Percentiles rank a stretch among this genome's conserved stretches.
Conservation (phyloP, 208 protist genomes). For the Crithidia mellificae region DNA sequence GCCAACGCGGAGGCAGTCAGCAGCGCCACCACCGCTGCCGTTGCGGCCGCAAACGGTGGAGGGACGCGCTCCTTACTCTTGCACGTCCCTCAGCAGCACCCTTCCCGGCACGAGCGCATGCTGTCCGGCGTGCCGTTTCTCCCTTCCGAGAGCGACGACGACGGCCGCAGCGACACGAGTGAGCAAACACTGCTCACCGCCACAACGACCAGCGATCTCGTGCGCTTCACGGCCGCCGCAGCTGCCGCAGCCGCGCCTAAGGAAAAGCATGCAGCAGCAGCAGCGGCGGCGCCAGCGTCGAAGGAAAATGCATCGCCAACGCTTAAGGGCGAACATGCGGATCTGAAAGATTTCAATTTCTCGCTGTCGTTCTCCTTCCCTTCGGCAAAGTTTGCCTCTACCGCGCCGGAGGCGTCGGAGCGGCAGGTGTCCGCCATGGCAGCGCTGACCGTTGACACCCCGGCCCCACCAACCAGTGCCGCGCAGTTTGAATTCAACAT, state of each 20-base stretch:
- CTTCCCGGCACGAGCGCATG: conserved; percentile 1
- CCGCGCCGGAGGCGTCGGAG: background rate
- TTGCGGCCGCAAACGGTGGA: background rate
- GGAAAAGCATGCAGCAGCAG: background rate
- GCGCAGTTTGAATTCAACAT: background rate
- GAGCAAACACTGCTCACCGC: background rate
- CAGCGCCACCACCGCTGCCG: background rate
- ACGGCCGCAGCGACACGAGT: background rate
- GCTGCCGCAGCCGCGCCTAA: background rate
- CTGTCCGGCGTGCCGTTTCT: conserved; percentile 13
- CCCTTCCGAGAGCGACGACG: conserved; percentile 10
- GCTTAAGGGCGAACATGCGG: background rate
- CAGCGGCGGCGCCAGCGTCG: background rate
- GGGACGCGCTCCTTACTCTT: background rate
- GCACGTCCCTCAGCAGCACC: background rate
- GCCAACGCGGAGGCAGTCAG: too few relatives aligned
- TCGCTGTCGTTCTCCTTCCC: conserved; percentile 12
- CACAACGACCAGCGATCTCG: background rate
- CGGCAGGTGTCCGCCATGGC: background rate
- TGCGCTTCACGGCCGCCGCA: background rate
- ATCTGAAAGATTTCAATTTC: background rate
- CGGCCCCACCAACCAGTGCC: background rate
- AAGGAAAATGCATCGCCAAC: too few relatives aligned
- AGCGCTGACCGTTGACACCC: background rate
- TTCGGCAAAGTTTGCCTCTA: conserved; percentile 6